Evolutionary conservation across 2,329 filamentous ascomycete species (phyloP).

Genomic region (Cladophialophora immunda): DNA sequence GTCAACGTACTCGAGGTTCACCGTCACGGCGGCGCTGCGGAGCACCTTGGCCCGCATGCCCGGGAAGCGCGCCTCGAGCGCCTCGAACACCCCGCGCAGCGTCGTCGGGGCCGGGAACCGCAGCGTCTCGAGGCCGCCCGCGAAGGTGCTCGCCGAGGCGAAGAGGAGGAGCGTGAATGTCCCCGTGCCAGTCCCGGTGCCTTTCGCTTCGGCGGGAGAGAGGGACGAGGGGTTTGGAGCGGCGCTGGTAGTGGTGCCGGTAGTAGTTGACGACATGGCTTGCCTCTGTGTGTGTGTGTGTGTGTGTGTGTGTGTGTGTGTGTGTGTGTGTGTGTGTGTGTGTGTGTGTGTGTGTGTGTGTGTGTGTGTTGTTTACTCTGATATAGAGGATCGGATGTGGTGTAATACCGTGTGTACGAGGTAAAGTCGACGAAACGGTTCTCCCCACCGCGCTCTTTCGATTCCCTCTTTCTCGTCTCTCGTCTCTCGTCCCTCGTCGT

Average conservation of each 20-base stretch:
- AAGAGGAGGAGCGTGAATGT: conserved; percentile 58
- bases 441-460: too few species aligned
- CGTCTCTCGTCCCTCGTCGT: background rate
- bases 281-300: too few species aligned
- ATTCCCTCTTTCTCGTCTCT: background rate
- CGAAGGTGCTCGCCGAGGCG: conserved; percentile 53
- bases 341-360: too few species aligned
- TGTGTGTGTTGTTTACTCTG: too few species aligned
- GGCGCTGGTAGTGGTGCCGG: too few species aligned
- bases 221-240: too few species aligned
- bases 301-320: too few species aligned
- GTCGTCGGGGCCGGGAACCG: conserved; percentile 52
- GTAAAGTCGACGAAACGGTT: background rate
- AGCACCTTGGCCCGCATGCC: conserved; percentile 52
- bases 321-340: too few species aligned
- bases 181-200: conserved; percentile 9
- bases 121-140: conserved; percentile 50
- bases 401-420: too few species aligned
- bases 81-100: conserved; percentile 47
- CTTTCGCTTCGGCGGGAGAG: too few species aligned
- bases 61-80: conserved; percentile 52
- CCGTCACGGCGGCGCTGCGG: conserved; percentile 51
- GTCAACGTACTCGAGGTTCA: conserved; percentile 57
- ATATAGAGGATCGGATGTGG: too few species aligned
- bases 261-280: too few species aligned